Percentiles rank a stretch among this genome's conserved stretches.
These are phyloP conservation scores for Aspergillus sp. DNA, from an alignment of 2,329 filamentous ascomycete genomes.

Conservation along the genomic window DNA sequence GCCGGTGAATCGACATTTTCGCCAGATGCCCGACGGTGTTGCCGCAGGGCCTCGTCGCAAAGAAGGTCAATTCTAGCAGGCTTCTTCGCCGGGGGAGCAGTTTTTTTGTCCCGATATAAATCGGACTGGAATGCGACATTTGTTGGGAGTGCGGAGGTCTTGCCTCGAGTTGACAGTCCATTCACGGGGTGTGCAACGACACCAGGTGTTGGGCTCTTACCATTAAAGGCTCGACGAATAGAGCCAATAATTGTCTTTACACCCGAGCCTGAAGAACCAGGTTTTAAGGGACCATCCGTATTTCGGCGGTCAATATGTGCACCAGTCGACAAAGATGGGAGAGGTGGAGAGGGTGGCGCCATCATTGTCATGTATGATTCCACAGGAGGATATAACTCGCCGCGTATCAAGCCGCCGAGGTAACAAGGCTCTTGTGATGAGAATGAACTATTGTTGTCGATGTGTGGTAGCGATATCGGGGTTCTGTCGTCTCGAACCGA, in stretches of 20 bases:
- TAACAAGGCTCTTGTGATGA: conserved; percentile 65
- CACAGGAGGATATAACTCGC: conserved; percentile 77
- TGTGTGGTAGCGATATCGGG: conserved; percentile 50
- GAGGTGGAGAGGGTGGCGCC: conserved; percentile 50
- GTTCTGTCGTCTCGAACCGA: conserved; percentile 70
- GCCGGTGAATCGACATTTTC: conserved; percentile 12
- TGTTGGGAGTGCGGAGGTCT: conserved; percentile 43
- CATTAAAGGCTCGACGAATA: conserved; percentile 78
- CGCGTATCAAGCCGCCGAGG: conserved; percentile 81
- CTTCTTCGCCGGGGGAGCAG: conserved; percentile 36
- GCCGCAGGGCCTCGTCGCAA: conserved; percentile 73
- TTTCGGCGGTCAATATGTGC: conserved; percentile 29
- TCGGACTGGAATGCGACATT: conserved; percentile 48
- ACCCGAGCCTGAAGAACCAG: conserved; percentile 53
- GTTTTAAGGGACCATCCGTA: conserved; percentile 29
- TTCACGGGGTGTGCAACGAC: conserved; percentile 36
- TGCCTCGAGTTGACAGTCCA: conserved; percentile 35
- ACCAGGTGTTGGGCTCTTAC: conserved; percentile 42
- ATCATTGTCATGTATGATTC: conserved; percentile 75
- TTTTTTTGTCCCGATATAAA: conserved; percentile 42
- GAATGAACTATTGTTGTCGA: conserved; percentile 40
- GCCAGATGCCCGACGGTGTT: conserved; percentile 72
- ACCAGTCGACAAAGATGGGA: conserved; percentile 30
- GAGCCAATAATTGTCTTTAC: conserved; percentile 86
- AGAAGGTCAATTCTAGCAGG: conserved; percentile 76